Percentiles rank a stretch among this genome's conserved stretches.
phyloP scores from a whole-genome alignment of 306 rosid genomes.

The Malus domestica region DNA sequence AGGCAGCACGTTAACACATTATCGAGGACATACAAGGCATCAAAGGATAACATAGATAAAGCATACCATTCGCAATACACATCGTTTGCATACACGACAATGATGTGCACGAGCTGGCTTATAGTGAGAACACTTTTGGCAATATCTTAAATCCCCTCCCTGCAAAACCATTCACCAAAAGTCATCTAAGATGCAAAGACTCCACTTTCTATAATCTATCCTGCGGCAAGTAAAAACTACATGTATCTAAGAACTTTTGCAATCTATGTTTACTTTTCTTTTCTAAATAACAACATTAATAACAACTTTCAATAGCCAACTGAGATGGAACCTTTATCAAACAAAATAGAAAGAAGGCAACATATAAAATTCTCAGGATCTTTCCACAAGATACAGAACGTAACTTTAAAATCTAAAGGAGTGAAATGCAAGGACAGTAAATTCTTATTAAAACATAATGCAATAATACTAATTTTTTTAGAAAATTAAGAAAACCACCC shows the following conservation, averaged over 20 bases:
- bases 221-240: neutral
- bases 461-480: too few species aligned
- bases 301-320: neutral
- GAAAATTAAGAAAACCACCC: too few species aligned
- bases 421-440: neutral
- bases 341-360: neutral
- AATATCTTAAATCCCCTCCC: conserved; percentile 95
- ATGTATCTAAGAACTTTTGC: neutral
- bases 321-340: neutral
- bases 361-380: neutral
- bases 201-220: neutral
- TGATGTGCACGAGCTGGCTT: conserved; percentile 99
- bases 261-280: neutral
- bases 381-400: neutral
- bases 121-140: conserved; percentile 89
- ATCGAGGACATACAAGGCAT: conserved; percentile 20
- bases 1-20: conserved; percentile 29
- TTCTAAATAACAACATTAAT: neutral
- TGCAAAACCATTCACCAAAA: conserved; percentile 30
- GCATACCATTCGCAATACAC: conserved; percentile 95
- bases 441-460: neutral
- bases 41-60: conserved; percentile 14
- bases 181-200: neutral
- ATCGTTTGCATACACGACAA: conserved; percentile 92
- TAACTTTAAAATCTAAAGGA: neutral